Evolutionary conservation across 805 yeast genomes (phyloP), one percentile per base, ranked within the genome.

Genomic region (Lipomyces sp.): DNA sequence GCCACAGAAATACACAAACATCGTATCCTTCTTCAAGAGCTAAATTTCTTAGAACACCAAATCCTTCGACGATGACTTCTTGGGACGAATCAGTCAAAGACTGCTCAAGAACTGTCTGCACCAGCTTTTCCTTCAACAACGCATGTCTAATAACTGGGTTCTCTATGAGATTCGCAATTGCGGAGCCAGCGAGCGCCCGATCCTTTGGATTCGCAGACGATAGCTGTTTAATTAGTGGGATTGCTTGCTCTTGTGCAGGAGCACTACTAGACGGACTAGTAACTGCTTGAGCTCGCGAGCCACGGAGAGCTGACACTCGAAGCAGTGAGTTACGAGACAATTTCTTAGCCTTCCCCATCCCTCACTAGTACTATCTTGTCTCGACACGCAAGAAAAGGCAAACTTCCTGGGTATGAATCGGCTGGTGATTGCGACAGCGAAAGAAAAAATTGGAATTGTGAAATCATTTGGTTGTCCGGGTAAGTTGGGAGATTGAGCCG

Each of bases 11-110:
- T 29, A 85, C 84, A 34, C 92, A 86, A 48, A 91, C 84, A 69
- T 91, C 96, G 72, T 90, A 88, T 29, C 97, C 98, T 77, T 92
- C 97, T 74, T 91, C 97, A 62, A 91, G 81, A 2, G 89, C 88
- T 64, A 94, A 75, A 74, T 90, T 92, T 75, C 97, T 84, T 69
- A 95, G 79, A 32, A 94, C 80, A 0, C 97, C 98, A 72, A 86
- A 88, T 0, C 94, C 82, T 73, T 90, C 96, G 29, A 90, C 89
- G 24, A 90, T 88, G 56, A 91, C 85, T 71, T 92, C 97, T 64
- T 87, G 87, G 70, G 88, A 83, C 29, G 82, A 75, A 75, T 91
- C 97, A 56, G 84, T 85, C 30, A 93, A 77, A 37, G 87, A 81
- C 66, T 87, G 86, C 30, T 87, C 87, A 77, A 92, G 71, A 0